Evolutionary conservation across 805 yeast genomes (phyloP).

Genomic region (Metschnikowia shivogae): DNA sequence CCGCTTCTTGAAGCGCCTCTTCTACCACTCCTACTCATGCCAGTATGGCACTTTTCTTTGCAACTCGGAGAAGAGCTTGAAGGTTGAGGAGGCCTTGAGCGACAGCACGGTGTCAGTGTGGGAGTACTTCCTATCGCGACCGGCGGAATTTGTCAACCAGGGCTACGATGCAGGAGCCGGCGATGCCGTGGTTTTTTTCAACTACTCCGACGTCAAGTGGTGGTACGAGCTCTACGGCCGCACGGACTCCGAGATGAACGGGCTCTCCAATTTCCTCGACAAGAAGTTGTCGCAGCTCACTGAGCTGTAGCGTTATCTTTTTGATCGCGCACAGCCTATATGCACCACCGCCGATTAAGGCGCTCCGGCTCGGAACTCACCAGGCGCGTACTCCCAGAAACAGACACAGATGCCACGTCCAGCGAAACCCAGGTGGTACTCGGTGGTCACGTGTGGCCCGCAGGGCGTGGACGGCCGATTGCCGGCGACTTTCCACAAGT

Average conservation of each 20-base stretch:
- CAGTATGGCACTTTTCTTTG: slow-evolving; percentile 90
- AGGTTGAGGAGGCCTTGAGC: slow-evolving; percentile 31
- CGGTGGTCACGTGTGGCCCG: slow-evolving; percentile 23
- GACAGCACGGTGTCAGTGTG: slow-evolving; percentile 73
- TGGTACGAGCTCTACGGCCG: slow-evolving; percentile 87
- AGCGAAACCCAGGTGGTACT: too few relatives aligned
- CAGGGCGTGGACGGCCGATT: slow-evolving; percentile 38
- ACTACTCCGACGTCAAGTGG: slow-evolving; percentile 65
- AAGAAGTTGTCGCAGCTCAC: slow-evolving; percentile 35
- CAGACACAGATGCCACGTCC: too few relatives aligned
- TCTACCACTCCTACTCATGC: slow-evolving; percentile 88
- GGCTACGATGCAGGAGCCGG: slow-evolving; percentile 33
- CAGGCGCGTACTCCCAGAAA: neutral
- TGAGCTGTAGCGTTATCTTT: neutral
- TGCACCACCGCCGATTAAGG: neutral
- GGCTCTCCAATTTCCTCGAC: slow-evolving; percentile 29
- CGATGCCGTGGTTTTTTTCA: slow-evolving; percentile 49
- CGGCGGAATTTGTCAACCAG: slow-evolving; percentile 60
- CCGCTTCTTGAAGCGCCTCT: slow-evolving; percentile 73
- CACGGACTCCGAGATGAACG: slow-evolving; percentile 53
- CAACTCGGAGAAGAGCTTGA: slow-evolving; percentile 64
- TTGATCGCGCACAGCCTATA: neutral
- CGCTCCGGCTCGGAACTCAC: neutral
- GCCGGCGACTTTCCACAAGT: slow-evolving; percentile 17
- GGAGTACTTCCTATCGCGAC: slow-evolving; percentile 86